Conservation (phyloP, 352 stramenopile genomes). For the Phytophthora citrophthora region DNA sequence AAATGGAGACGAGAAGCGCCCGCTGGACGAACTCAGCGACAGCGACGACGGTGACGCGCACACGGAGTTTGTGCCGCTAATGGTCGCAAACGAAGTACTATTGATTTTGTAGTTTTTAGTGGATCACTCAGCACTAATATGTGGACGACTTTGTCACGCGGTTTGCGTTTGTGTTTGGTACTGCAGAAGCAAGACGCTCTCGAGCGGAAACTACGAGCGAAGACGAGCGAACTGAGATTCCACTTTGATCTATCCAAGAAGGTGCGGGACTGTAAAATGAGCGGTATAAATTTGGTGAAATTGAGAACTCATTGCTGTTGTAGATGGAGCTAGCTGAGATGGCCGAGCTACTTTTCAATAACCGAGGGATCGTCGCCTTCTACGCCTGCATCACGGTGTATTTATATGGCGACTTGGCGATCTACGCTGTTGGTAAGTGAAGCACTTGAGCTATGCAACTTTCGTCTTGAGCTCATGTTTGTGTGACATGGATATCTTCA, state of each 20-base stretch:
- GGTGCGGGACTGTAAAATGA: conserved; percentile 27
- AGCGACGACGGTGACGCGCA: conserved; percentile 51
- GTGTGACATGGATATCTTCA: conserved; percentile 25
- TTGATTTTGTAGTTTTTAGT: conserved; percentile 17
- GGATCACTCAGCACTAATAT: conserved; percentile 20
- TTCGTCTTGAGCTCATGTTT: conserved; percentile 1
- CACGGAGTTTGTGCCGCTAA: conserved; percentile 81
- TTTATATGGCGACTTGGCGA: conserved; percentile 87
- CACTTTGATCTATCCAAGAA: conserved; percentile 84
- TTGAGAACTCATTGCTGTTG: conserved; percentile 3
- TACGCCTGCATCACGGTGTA: conserved; percentile 86
- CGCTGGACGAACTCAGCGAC: conserved; percentile 36
- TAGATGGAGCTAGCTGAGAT: conserved; percentile 89
- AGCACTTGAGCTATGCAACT: background rate
- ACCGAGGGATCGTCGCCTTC: conserved; percentile 72
- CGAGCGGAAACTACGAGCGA: conserved; percentile 52
- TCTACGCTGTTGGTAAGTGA: conserved; percentile 85
- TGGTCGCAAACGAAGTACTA: conserved; percentile 77
- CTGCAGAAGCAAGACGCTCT: conserved; percentile 64
- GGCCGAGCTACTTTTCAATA: conserved; percentile 78
- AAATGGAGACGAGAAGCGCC: conserved; percentile 31
- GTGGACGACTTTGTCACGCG: conserved; percentile 26
- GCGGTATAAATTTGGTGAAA: background rate
- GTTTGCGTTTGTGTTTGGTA: conserved; percentile 16
- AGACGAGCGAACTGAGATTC: conserved; percentile 39